phyloP scores from a whole-genome alignment of 441 rosid genomes.

The Eruca vesicaria region DNA sequence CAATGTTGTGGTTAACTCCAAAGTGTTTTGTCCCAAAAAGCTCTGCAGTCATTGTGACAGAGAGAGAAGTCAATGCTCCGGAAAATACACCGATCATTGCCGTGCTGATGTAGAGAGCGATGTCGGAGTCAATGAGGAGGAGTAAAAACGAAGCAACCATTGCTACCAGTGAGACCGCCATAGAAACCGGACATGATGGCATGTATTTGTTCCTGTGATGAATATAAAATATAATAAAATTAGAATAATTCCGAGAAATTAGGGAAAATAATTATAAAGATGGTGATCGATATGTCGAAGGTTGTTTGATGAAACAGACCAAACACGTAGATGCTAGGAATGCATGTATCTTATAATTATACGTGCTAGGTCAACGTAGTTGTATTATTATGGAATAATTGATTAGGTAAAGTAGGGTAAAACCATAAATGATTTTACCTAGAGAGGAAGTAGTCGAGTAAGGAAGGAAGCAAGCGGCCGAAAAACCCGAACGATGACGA shows the following conservation, averaged over 20 bases:
- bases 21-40: slow-evolving; percentile 69
- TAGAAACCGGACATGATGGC: slow-evolving; percentile 54
- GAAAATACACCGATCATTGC: slow-evolving; percentile 62
- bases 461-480: slow-evolving; percentile 89
- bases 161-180: slow-evolving; percentile 58
- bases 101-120: slow-evolving; percentile 58
- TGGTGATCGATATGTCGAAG: not conserved
- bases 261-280: not conserved
- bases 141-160: slow-evolving; percentile 66
- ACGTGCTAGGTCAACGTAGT: slow-evolving; percentile 34
- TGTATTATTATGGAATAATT: slow-evolving; percentile 18
- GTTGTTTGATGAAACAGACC: slow-evolving; percentile 24
- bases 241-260: not conserved
- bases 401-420: not conserved
- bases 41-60: slow-evolving; percentile 69
- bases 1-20: slow-evolving; percentile 57
- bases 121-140: slow-evolving; percentile 40
- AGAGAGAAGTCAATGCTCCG: slow-evolving; percentile 70
- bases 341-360: slow-evolving; percentile 19
- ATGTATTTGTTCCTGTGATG: slow-evolving; percentile 41
- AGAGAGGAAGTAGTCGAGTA: slow-evolving; percentile 57
- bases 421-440: slow-evolving; percentile 38
- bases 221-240: not conserved
- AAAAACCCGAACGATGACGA: slow-evolving; percentile 85
- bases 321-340: slow-evolving; percentile 27